A percentile compares a stretch with the other conserved stretches of the same genome.
Conservation (phyloP, 495 filamentous ascomycete species). For the Jackrogersella minutella region DNA sequence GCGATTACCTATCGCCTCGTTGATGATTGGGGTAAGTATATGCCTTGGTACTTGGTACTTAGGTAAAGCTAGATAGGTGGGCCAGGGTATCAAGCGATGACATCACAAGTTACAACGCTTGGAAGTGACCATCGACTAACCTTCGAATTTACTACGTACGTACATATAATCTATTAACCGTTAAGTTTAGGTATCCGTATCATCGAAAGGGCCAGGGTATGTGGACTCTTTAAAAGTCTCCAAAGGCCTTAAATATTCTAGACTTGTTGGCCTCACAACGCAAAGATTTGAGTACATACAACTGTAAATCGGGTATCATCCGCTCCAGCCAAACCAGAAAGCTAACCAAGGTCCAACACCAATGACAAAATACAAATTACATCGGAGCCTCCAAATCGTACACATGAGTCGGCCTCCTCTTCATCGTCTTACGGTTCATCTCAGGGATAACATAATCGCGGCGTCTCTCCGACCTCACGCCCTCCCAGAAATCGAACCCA, state of each 20-base stretch:
- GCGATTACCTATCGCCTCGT: neutral
- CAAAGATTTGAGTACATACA: too few species aligned
- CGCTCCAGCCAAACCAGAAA: neutral
- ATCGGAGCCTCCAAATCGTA: neutral
- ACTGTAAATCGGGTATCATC: constrained; percentile 8
- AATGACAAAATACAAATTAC: neutral
- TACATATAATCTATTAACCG: neutral
- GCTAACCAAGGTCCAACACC: neutral
- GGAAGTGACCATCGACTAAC: neutral
- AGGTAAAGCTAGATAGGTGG: too few species aligned
- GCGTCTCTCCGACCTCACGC: constrained; percentile 45
- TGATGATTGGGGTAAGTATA: neutral
- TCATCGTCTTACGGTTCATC: constrained; percentile 47
- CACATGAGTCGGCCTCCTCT: neutral
- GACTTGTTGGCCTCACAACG: too few species aligned
- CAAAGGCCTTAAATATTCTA: too few species aligned
- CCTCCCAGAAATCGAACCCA: constrained; percentile 56
- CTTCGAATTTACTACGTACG: neutral
- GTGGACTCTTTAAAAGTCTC: neutral
- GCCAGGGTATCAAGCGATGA: constrained; percentile 14
- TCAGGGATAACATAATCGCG: constrained; percentile 53
- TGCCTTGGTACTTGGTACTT: too few species aligned
- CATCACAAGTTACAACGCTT: constrained; percentile 21
- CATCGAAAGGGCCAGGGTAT: neutral
- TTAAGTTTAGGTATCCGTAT: neutral